These are phyloP conservation scores for Penicillium nucicola DNA, from an alignment of 495 filamentous ascomycete species.

Conservation along the genomic window DNA sequence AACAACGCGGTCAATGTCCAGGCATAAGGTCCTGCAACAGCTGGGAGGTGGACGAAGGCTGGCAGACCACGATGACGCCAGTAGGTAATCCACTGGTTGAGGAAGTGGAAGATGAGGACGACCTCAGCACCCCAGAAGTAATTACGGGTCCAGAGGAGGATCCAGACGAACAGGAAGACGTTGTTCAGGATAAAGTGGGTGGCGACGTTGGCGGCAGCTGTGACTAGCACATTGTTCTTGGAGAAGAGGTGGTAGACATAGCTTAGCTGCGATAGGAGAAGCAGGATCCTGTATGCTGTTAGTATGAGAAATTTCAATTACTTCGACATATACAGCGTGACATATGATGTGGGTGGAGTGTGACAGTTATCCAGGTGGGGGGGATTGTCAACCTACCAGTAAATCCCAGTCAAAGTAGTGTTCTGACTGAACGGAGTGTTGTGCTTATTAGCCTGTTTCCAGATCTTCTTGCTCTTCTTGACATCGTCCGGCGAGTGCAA, in stretches of 20 bases:
- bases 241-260: conserved; percentile 78
- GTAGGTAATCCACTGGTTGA: conserved; percentile 73
- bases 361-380: not conserved
- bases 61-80: conserved; percentile 70
- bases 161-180: conserved; percentile 71
- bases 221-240: conserved; percentile 53
- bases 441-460: conserved; percentile 63
- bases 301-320: no score
- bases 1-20: conserved; percentile 82
- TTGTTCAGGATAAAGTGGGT: conserved; percentile 85
- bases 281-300: conserved; percentile 54
- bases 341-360: no score
- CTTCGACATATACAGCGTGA: no score
- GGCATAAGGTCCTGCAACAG: conserved; percentile 72
- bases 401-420: conserved; percentile 65
- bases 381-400: conserved; percentile 54
- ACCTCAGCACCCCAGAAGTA: conserved; percentile 71
- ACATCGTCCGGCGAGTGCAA: conserved; percentile 59
- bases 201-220: conserved; percentile 71
- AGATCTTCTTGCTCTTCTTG: conserved; percentile 55
- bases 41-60: conserved; percentile 68
- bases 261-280: conserved; percentile 70
- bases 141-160: conserved; percentile 76
- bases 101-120: conserved; percentile 72
- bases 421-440: conserved; percentile 75